These are phyloP conservation scores for Rhynchosporium graminicola DNA, from an alignment of 2,329 filamentous ascomycete species.

Conservation along the genomic window DNA sequence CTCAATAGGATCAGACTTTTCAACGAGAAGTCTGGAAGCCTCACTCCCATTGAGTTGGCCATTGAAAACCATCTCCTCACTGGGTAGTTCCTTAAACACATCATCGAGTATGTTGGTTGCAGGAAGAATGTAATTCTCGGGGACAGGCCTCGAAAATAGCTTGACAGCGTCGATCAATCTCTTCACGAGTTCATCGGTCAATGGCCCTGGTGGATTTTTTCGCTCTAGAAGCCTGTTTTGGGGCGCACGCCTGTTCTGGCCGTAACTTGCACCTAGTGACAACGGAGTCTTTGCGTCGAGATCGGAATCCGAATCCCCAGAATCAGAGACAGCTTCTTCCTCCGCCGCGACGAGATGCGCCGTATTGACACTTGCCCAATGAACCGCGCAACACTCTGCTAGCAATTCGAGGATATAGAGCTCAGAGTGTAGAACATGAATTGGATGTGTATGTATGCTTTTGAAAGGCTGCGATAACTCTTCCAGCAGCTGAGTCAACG, in stretches of 20 bases:
- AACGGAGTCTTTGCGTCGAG: constrained; percentile 19
- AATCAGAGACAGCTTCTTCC: constrained; percentile 30
- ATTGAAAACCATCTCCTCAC: constrained; percentile 33
- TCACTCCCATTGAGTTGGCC: constrained; percentile 37
- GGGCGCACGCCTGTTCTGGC: constrained; percentile 33
- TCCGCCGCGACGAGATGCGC: constrained; percentile 28
- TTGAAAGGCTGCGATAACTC: constrained; percentile 58
- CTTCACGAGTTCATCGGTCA: constrained; percentile 54
- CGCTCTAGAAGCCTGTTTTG: constrained; percentile 32
- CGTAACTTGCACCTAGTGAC: constrained; percentile 12
- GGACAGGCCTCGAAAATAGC: constrained; percentile 57
- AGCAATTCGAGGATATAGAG: constrained; percentile 63
- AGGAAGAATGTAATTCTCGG: constrained; percentile 58
- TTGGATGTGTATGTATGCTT: constrained; percentile 53
- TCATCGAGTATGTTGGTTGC: constrained; percentile 60
- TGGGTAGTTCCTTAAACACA: constrained; percentile 30
- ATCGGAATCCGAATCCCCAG: constrained; percentile 30
- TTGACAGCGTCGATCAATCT: constrained; percentile 59
- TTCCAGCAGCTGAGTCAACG: constrained; percentile 58
- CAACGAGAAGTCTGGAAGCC: constrained; percentile 34
- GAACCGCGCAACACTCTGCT: constrained; percentile 64
- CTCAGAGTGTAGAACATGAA: constrained; percentile 64
- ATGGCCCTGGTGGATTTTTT: constrained; percentile 35
- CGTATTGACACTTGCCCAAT: constrained; percentile 53
- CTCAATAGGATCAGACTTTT: constrained; percentile 51